These are phyloP conservation scores for Canna indica DNA, from an alignment of 176 grass and related monocot species.

Conservation along the genomic window DNA sequence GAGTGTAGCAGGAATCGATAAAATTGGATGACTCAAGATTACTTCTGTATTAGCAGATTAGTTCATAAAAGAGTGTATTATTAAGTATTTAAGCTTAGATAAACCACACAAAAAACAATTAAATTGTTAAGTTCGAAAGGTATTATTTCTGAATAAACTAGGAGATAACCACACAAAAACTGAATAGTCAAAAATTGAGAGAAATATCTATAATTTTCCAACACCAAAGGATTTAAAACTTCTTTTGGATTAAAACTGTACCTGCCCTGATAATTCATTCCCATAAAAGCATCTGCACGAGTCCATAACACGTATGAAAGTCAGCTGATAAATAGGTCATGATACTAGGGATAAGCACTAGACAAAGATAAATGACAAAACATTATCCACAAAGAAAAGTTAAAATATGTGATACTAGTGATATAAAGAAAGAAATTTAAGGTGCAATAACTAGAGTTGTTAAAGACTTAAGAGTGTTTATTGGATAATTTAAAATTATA, in stretches of 20 bases:
- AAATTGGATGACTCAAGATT: too few species aligned
- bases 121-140: background rate
- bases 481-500: background rate
- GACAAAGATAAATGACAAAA: background rate
- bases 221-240: constrained; percentile 5
- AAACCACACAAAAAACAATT: background rate
- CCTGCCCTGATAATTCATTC: constrained; percentile 52
- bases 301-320: constrained; percentile 6
- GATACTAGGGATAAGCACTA: background rate
- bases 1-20: too few species aligned
- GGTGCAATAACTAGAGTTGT: background rate
- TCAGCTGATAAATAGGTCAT: background rate
- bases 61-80: too few species aligned
- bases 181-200: background rate
- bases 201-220: background rate
- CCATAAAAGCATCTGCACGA: constrained; percentile 66
- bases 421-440: background rate
- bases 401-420: background rate
- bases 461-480: background rate
- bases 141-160: background rate
- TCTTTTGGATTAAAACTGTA: constrained; percentile 21
- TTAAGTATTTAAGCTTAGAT: too few species aligned
- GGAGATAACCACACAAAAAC: background rate
- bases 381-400: background rate
- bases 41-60: too few species aligned